Base-by-base conservation (phyloP, 2,329 filamentous ascomycete species). In the Fusarium haematococcum region DNA sequence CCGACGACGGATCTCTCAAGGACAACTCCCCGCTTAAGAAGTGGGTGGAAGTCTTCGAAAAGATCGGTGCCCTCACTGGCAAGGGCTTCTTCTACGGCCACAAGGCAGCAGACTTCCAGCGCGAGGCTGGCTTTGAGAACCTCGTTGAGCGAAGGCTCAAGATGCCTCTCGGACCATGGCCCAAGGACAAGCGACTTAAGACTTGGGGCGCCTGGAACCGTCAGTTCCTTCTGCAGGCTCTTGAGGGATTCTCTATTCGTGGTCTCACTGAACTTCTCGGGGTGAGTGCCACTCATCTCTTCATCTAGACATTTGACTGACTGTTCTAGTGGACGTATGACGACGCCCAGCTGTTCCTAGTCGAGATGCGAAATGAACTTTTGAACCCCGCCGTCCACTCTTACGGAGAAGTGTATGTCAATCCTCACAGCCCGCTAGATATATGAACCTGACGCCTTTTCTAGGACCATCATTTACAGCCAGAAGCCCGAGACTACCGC, bases 1-100 rank as follows among this genome's bases (percentile, higher is more conserved):
- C 69, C 20, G 80, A 82, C 43, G 80, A 82, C 57, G 71, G 57
- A 30, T 72, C 79, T 14, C 39, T 81, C 25, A 67, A 63, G 5
- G 32, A 60, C 2, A 73, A 74, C 43, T 70, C 73, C 9, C 45
- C 71, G 8, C 39, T 80, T 6, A 59, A 61, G 35, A 67, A 61
- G 5, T 81, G 79, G 78, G 43, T 50, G 20, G 63, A 76, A 1
- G 43, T 73, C 11, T 70, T 78, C 56, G 54, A 68, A 18, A 63
- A 70, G 52, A 59, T 73, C 6, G 70, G 70, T 6, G 41, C 73
- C 10, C 70, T 73, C 4, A 69, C 73, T 0, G 75, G 71, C 9
- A 74, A 75, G 32, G 67, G 60, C 2, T 73, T 73, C n/a, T 73
- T 70, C 27, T 77, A 77, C 14, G 61, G 71, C 13, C 56, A 71